phyloP scores from a whole-genome alignment of 257 asterid species.

The Solanum virginianum region DNA sequence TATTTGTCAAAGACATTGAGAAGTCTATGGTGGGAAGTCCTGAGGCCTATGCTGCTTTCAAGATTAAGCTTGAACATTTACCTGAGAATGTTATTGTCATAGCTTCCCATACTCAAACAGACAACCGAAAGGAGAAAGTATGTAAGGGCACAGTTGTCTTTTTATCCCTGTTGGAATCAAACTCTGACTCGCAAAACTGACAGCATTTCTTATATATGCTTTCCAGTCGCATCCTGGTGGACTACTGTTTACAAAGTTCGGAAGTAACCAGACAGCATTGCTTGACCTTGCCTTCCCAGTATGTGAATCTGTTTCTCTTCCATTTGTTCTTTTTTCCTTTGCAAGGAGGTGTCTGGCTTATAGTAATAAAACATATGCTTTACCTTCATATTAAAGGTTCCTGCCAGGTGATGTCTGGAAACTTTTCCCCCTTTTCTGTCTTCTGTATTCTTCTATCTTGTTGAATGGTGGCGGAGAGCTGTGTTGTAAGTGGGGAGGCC shows the following conservation, averaged over 20 bases:
- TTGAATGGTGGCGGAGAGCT: not conserved
- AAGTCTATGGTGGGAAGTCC: conserved; percentile 66
- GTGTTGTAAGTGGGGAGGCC: not conserved
- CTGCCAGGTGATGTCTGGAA: not conserved
- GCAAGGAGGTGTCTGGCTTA: not conserved
- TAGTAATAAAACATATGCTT: not conserved
- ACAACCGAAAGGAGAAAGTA: conserved; percentile 86
- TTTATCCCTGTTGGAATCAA: not conserved
- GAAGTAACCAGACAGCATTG: conserved; percentile 88
- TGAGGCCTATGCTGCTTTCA: conserved; percentile 59
- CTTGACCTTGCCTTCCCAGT: conserved; percentile 93
- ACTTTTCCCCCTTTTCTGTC: not conserved
- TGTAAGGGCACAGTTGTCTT: conserved; percentile 14
- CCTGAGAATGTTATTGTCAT: conserved; percentile 70
- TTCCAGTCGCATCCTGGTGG: conserved; percentile 90
- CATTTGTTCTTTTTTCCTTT: not conserved
- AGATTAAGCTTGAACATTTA: conserved; percentile 58
- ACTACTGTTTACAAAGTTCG: conserved; percentile 74
- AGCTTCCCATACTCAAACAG: conserved; percentile 81
- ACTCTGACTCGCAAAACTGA: not conserved
- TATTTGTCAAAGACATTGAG: conserved; percentile 80
- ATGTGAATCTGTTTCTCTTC: conserved; percentile 12
- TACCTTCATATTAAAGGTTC: not conserved
- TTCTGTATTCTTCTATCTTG: not conserved
- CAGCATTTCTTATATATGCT: conserved; percentile 1